phyloP scores from a whole-genome alignment of 257 asterid genomes.

The Fraxinus quadrangulata region DNA sequence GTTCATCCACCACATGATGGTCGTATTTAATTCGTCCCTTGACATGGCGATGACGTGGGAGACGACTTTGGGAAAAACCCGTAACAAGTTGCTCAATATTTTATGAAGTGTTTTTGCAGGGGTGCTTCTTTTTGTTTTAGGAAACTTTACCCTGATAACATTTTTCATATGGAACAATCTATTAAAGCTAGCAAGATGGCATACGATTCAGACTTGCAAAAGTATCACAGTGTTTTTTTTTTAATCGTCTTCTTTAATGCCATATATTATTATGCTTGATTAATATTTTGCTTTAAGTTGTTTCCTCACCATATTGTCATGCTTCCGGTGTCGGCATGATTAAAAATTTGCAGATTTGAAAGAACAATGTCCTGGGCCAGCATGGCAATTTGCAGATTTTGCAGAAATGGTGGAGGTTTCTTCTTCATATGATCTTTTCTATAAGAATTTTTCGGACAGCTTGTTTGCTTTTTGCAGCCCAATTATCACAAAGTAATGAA shows the following conservation, averaged over 20 bases:
- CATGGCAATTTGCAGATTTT: conserved; percentile 31
- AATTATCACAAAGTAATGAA: neutral
- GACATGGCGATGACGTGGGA: no score
- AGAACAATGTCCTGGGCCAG: conserved; percentile 31
- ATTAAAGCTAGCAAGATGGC: conserved; percentile 59
- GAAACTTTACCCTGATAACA: conserved; percentile 75
- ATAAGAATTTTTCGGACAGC: neutral
- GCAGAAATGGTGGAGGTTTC: conserved; percentile 52
- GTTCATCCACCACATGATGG: no score
- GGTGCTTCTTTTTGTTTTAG: conserved; percentile 75
- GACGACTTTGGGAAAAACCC: no score
- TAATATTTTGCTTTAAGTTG: conserved; percentile 23
- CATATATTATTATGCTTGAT: neutral
- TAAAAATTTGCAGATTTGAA: conserved; percentile 43
- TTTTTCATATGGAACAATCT: conserved; percentile 54
- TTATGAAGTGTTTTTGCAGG: conserved; percentile 49
- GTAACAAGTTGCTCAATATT: conserved; percentile 19
- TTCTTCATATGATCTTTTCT: conserved; percentile 8
- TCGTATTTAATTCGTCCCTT: no score
- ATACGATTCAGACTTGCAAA: conserved; percentile 59
- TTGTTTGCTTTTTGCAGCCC: conserved; percentile 10
- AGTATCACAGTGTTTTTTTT: conserved; percentile 66
- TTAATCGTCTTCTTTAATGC: conserved; percentile 19
- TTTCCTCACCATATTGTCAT: conserved; percentile 23
- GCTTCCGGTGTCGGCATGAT: conserved; percentile 44